A percentile compares a stretch with the other conserved stretches of the same genome.
phyloP scores from a whole-genome alignment of 805 yeast genomes.

The Brettanomyces nanus region DNA sequence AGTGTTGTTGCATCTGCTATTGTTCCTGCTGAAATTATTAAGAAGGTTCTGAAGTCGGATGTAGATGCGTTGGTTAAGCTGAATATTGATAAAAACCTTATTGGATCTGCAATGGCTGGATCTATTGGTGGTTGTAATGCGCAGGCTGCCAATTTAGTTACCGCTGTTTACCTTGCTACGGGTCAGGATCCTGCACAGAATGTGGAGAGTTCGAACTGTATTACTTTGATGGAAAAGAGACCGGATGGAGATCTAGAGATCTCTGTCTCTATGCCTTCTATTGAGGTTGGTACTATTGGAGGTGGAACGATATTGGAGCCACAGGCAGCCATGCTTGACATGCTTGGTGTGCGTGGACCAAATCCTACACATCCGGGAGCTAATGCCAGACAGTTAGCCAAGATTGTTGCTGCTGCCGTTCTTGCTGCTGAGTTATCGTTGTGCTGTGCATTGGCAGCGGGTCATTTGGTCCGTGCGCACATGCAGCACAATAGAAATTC shows the following conservation, averaged over 20 bases:
- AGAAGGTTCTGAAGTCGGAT: conserved; percentile 78
- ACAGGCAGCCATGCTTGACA: conserved; percentile 91
- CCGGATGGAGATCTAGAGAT: conserved; percentile 72
- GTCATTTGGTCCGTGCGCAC: conserved; percentile 95
- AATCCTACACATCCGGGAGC: conserved; percentile 90
- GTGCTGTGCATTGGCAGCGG: conserved; percentile 95
- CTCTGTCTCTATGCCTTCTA: conserved; percentile 98
- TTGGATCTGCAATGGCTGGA: conserved; percentile 99
- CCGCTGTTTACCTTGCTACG: conserved; percentile 89
- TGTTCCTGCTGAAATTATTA: conserved; percentile 74
- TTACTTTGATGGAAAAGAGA: conserved; percentile 82
- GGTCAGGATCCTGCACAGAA: conserved; percentile 99
- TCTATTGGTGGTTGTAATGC: conserved; percentile 97
- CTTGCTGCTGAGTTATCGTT: conserved; percentile 93
- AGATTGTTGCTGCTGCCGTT: conserved; percentile 88
- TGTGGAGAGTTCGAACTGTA: conserved; percentile 96
- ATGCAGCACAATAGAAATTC: conserved; percentile 81
- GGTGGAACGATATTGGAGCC: conserved; percentile 98
- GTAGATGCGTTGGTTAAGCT: conserved; percentile 89
- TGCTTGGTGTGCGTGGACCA: conserved; percentile 93
- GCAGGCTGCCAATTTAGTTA: conserved; percentile 93
- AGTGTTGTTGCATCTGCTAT: conserved; percentile 94
- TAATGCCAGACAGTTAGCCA: conserved; percentile 89
- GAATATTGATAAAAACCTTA: conserved; percentile 79
- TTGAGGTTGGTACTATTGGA: conserved; percentile 98